Percentiles rank a stretch among this genome's conserved stretches.
phyloP scores from a whole-genome alignment of 164 flowering plant genomes.

The Kalanchoe fedtschenkoi region DNA sequence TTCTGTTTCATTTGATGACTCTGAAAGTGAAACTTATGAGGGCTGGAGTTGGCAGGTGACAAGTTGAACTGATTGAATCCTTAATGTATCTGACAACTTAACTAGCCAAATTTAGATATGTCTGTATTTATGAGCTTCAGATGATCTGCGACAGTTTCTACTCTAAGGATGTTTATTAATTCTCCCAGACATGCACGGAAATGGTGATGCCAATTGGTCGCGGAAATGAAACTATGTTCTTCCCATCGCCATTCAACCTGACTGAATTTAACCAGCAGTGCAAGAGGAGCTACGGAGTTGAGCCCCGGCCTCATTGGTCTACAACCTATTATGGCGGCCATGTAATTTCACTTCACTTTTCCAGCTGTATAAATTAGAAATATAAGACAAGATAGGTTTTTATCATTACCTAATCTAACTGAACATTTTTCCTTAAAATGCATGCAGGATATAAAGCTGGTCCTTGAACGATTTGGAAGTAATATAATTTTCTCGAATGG shows the following conservation, averaged over 20 bases:
- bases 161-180: too few relatives aligned
- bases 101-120: too few relatives aligned
- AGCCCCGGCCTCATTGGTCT: constrained; percentile 63
- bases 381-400: too few relatives aligned
- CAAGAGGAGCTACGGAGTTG: constrained; percentile 23
- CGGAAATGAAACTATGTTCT: not conserved
- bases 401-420: not conserved
- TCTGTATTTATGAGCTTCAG: too few relatives aligned
- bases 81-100: too few relatives aligned
- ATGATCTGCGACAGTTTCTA: too few relatives aligned
- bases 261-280: constrained; percentile 18
- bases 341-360: constrained; percentile 18
- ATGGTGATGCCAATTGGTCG: not conserved
- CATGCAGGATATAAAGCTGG: constrained; percentile 39
- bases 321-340: constrained; percentile 58
- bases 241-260: not conserved
- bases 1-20: not conserved
- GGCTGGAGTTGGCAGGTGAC: constrained; percentile 17
- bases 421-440: not conserved
- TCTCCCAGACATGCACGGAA: not conserved
- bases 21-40: constrained; percentile 6
- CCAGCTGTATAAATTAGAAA: too few relatives aligned
- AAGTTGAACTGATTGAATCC: too few relatives aligned
- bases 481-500: constrained; percentile 81
- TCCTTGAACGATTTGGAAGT: constrained; percentile 49